phyloP scores from a whole-genome alignment of 805 yeast genomes.

The Isabelozyma rhagii region DNA sequence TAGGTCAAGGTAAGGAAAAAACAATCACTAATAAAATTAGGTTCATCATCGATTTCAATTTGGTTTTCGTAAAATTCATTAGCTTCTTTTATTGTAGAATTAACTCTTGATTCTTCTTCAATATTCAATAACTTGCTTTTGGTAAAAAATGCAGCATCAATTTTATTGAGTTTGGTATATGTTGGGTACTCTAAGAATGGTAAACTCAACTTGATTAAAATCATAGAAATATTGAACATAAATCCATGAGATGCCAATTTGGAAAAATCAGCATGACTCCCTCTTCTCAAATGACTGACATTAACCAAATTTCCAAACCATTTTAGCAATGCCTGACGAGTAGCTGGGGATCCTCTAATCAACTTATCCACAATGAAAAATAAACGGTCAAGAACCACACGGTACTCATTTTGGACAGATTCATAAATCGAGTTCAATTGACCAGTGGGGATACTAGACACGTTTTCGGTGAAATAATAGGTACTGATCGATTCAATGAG shows the following conservation, averaged over 20 bases:
- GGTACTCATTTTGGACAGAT: conserved; percentile 63
- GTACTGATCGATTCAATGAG: conserved; percentile 50
- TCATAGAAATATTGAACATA: conserved; percentile 69
- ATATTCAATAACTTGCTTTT: conserved; percentile 57
- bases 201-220: conserved; percentile 68
- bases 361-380: conserved; percentile 70
- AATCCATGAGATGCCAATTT: conserved; percentile 75
- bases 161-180: conserved; percentile 68
- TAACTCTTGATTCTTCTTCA: conserved; percentile 76
- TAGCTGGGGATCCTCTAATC: conserved; percentile 64
- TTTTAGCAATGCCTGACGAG: conserved; percentile 61
- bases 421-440: conserved; percentile 52
- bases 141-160: conserved; percentile 68
- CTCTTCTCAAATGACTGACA: conserved; percentile 81
- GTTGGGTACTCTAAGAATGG: conserved; percentile 73
- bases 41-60: conserved; percentile 21
- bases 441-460: conserved; percentile 15
- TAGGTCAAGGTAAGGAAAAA: conserved; percentile 78
- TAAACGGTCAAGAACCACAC: conserved; percentile 55
- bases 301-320: conserved; percentile 77
- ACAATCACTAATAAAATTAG: conserved; percentile 88
- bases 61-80: conserved; percentile 48
- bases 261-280: conserved; percentile 70
- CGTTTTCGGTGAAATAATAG: conserved; percentile 37
- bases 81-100: conserved; percentile 72